Evolutionary conservation across 768 basidiomycete species (phyloP), one percentile per base, ranked within the genome.

Genomic region (Pleurotus cornucopiae): DNA sequence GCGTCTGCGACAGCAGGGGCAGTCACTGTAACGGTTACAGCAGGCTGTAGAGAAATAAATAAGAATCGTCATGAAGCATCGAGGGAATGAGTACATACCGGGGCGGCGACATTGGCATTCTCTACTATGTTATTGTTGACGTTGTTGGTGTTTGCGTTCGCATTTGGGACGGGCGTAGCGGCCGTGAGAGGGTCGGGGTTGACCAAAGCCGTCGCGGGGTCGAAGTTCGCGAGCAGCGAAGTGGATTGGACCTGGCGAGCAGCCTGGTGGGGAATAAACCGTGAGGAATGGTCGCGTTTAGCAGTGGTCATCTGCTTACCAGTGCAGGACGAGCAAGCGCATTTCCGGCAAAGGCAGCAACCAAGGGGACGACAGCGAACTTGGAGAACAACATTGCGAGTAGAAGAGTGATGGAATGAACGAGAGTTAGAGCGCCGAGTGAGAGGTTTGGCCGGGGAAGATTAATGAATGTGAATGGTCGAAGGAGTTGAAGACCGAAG

Each of bases 341-440:
- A n/a, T 21, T 52, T 5, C 37, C 51, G 23, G 26, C 51, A 9
- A 52, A 40, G 23, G 51, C 51, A 21, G 51, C 51, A 23, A 52
- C 38, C 14, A 43, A 43, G 41, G 41, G 41, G 14, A 43, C 41
- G 13, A 52, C 11, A 5, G 51, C 51, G 23, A 52, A 11, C 21
- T 52, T 52, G 51, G 51, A 52, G 51, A 52, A 52, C 51, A 52
- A 40, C 51, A 52, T 52, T 34, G 25, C n/a, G 21, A 37, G 14
- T 30, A 37, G 26, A 14, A 14, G 13, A 16, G 30, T n/a, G n/a
- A 14, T 37, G 30, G 23, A 16, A 49, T 18, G 41, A 52, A 52
- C 18, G 51, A 52, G 38, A 18, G 18, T 18, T 18, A 18, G 18
- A 18, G 1, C 25, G 13, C 49, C 14, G 49, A 18, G 18, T 20